Evolutionary conservation across 1,139 yeast species (phyloP).

Genomic region (Geotrichum restrictum): DNA sequence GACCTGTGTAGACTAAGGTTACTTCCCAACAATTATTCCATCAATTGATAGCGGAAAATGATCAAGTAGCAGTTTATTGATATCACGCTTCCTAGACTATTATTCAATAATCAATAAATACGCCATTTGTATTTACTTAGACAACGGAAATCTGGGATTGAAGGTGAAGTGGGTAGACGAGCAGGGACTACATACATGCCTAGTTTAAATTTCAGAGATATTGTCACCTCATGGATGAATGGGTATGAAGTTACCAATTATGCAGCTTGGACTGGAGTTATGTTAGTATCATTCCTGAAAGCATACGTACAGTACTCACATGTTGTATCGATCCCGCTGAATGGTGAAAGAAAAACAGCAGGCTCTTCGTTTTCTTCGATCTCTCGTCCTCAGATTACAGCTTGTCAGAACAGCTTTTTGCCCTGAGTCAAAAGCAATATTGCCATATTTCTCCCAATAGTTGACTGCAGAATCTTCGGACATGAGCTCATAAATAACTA

Average conservation of each 20-base stretch:
- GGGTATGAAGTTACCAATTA: slow-evolving; percentile 92
- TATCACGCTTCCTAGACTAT: too few species aligned
- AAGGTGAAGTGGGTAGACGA: too few species aligned
- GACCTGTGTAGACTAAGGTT: too few species aligned
- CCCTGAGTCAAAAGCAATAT: slow-evolving; percentile 91
- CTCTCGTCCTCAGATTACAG: slow-evolving; percentile 79
- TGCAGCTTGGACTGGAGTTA: slow-evolving; percentile 64
- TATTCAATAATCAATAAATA: too few species aligned
- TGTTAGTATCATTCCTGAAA: neutral
- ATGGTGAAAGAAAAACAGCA: slow-evolving; percentile 95
- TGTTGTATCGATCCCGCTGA: slow-evolving; percentile 84
- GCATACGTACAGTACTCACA: slow-evolving; percentile 31
- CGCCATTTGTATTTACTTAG: too few species aligned
- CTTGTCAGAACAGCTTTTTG: slow-evolving; percentile 92
- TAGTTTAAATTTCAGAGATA: neutral
- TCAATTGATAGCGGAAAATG: too few species aligned
- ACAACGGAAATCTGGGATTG: too few species aligned
- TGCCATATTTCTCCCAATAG: slow-evolving; percentile 96
- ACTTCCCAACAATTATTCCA: too few species aligned
- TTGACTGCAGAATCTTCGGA: slow-evolving; percentile 94
- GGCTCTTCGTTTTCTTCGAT: slow-evolving; percentile 72
- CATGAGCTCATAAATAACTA: slow-evolving; percentile 91
- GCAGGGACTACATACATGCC: too few species aligned
- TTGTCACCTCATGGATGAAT: slow-evolving; percentile 43
- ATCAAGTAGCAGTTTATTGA: too few species aligned